These are phyloP conservation scores for Cutaneotrichosporon sp. DNA, from an alignment of 1,284 basidiomycete species.

Conservation along the genomic window DNA sequence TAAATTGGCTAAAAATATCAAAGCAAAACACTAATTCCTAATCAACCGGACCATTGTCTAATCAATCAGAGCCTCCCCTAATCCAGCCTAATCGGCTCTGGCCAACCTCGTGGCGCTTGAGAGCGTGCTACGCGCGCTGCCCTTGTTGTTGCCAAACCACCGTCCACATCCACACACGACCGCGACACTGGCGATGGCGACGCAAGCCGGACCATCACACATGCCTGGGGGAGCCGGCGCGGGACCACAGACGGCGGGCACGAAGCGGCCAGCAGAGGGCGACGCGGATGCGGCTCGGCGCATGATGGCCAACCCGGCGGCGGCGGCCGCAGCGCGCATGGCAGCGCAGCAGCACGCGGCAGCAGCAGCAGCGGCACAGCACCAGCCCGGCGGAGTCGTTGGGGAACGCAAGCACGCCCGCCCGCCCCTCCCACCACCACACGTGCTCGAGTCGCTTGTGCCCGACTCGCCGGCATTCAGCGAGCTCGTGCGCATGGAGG, in stretches of 20 bases:
- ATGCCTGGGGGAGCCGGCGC: neutral
- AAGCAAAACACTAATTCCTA: no score
- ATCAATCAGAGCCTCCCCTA: no score
- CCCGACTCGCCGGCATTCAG: slow-evolving; percentile 81
- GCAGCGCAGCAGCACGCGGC: neutral
- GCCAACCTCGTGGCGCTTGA: no score
- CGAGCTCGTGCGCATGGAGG: slow-evolving; percentile 79
- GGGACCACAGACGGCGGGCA: neutral
- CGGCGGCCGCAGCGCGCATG: slow-evolving; percentile 1
- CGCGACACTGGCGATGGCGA: neutral
- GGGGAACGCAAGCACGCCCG: slow-evolving; percentile 28
- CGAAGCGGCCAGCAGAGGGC: slow-evolving; percentile 18
- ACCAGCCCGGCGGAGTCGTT: neutral
- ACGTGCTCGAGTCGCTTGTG: slow-evolving; percentile 49
- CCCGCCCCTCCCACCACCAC: slow-evolving; percentile 46
- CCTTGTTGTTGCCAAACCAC: neutral
- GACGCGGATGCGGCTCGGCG: slow-evolving; percentile 15
- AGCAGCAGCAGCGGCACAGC: neutral
- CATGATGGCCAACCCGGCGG: slow-evolving; percentile 7
- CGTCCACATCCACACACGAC: neutral
- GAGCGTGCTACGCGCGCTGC: no score
- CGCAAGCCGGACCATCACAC: neutral
- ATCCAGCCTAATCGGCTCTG: no score
- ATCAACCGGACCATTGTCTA: no score
- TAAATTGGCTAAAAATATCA: no score